Conservation (phyloP, 1,284 basidiomycete genomes). For the Schizophyllum amplum region DNA sequence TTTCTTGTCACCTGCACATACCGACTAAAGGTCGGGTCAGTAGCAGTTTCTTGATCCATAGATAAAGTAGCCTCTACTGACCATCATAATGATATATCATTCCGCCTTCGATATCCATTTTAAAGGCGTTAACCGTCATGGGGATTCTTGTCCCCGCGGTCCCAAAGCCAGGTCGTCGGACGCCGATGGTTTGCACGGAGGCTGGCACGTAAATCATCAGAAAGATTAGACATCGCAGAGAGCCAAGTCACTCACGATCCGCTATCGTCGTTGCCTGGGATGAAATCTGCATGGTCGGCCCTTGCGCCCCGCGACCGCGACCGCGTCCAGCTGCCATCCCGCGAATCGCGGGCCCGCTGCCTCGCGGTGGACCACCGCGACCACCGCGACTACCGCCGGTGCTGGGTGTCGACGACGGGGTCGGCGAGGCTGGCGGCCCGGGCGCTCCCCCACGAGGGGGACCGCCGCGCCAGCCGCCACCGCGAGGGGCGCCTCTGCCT, state of each 20-base stretch:
- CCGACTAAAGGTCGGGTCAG: not conserved
- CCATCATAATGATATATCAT: slow-evolving; percentile 73
- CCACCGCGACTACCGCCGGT: too few species aligned
- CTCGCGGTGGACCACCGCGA: too few species aligned
- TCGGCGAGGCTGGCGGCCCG: not conserved
- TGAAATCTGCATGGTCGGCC: too few species aligned
- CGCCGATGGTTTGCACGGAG: slow-evolving; percentile 37
- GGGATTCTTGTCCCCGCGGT: slow-evolving; percentile 33
- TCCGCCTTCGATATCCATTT: slow-evolving; percentile 44
- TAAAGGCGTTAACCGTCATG: slow-evolving; percentile 56
- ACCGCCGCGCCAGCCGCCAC: slow-evolving; percentile 20
- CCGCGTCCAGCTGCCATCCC: too few species aligned
- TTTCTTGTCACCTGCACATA: too few species aligned
- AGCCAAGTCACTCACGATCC: too few species aligned
- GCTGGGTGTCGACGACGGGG: not conserved
- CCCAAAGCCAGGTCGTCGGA: slow-evolving; percentile 54
- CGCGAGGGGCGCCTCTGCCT: slow-evolving; percentile 22
- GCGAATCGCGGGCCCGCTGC: too few species aligned
- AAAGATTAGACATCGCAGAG: too few species aligned
- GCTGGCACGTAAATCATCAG: too few species aligned
- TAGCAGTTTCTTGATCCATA: too few species aligned
- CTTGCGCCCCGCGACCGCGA: too few species aligned
- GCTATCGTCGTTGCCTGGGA: too few species aligned
- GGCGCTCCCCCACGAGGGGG: not conserved
- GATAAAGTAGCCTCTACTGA: slow-evolving; percentile 22